These are phyloP conservation scores for Mortierella sp. DNA, from an alignment of 371 early-diverging fungal genomes.

Conservation along the genomic window DNA sequence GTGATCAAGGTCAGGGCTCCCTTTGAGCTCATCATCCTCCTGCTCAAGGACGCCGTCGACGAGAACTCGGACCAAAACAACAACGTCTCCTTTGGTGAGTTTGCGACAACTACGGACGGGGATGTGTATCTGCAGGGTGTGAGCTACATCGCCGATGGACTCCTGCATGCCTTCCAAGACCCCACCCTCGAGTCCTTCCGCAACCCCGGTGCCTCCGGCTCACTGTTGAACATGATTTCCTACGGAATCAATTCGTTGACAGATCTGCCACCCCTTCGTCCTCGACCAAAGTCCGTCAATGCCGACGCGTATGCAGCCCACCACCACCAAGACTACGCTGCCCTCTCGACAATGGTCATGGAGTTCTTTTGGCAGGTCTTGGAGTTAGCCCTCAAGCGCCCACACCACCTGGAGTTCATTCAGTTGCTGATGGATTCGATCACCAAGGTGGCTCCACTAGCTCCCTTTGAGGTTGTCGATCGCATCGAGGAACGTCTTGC, in stretches of 20 bases:
- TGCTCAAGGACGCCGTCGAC: constrained; percentile 56
- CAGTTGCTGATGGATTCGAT: constrained; percentile 52
- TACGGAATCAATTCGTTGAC: constrained; percentile 52
- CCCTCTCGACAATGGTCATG: constrained; percentile 45
- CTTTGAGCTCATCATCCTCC: constrained; percentile 51
- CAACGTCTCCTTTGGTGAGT: constrained; percentile 54
- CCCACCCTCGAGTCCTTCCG: constrained; percentile 55
- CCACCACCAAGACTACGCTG: constrained; percentile 52
- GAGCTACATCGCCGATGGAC: constrained; percentile 51
- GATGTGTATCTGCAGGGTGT: constrained; percentile 52
- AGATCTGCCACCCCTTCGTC: constrained; percentile 48
- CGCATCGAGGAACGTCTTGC: constrained; percentile 57
- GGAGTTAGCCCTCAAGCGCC: constrained; percentile 50
- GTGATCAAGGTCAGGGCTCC: constrained; percentile 57
- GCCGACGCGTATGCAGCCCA: constrained; percentile 17
- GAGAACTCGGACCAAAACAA: constrained; percentile 48
- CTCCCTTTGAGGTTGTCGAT: constrained; percentile 53
- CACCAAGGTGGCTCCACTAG: constrained; percentile 46
- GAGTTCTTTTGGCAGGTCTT: constrained; percentile 56
- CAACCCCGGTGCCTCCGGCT: constrained; percentile 55
- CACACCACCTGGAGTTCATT: constrained; percentile 55
- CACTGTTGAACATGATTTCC: constrained; percentile 56
- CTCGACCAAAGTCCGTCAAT: constrained; percentile 15
- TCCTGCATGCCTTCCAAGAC: constrained; percentile 56
- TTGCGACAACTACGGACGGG: constrained; percentile 36